phyloP scores from a whole-genome alignment of 2,329 filamentous ascomycete species.

The Boeremia exigua region DNA sequence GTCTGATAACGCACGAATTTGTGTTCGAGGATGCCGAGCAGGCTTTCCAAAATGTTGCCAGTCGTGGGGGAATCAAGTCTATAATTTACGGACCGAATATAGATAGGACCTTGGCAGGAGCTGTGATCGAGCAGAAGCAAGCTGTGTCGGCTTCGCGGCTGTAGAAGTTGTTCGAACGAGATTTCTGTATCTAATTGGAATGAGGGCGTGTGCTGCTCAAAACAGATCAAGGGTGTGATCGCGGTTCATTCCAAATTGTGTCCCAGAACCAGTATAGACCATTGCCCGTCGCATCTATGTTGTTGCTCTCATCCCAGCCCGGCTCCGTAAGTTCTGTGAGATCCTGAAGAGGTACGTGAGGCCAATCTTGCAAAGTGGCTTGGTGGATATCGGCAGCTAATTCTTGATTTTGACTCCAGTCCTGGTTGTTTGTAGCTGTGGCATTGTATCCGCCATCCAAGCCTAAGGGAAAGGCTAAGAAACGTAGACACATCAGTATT shows the following conservation, averaged over 20 bases:
- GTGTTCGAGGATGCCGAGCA: conserved; percentile 22
- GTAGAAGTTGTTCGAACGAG: background rate
- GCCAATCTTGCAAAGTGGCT: background rate
- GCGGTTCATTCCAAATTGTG: conserved; percentile 15
- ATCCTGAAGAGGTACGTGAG: background rate
- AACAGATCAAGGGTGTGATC: background rate
- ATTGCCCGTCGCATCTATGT: conserved; percentile 12
- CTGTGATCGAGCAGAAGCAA: background rate
- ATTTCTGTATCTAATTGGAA: background rate
- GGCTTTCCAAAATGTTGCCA: conserved; percentile 24
- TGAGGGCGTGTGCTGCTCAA: background rate
- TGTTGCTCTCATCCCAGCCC: conserved; percentile 7
- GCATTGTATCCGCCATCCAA: background rate
- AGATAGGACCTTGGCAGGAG: conserved; percentile 6
- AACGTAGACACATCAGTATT: background rate
- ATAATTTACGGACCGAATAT: conserved; percentile 29
- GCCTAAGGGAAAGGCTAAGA: background rate
- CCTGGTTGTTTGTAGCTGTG: background rate
- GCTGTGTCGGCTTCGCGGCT: background rate
- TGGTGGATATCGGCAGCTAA: background rate
- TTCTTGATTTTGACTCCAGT: background rate
- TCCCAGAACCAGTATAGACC: conserved; percentile 27
- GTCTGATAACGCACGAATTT: conserved; percentile 26
- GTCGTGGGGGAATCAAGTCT: conserved; percentile 28
- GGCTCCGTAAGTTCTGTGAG: background rate